Evolutionary conservation across 106 monocot species (phyloP), one percentile per base, ranked within the genome.

Genomic region (Dendrobium huoshanense): DNA sequence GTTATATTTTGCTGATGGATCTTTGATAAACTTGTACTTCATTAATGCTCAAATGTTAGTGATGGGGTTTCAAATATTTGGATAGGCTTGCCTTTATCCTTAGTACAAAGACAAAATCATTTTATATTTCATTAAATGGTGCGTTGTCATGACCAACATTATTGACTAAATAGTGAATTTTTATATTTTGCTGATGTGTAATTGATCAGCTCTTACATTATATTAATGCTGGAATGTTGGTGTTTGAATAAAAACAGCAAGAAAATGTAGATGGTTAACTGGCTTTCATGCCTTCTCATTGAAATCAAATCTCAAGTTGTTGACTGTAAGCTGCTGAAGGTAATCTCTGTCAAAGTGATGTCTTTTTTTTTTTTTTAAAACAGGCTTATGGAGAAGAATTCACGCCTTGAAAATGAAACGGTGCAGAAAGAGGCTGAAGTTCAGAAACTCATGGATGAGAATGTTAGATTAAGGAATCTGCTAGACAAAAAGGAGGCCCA

Each of bases 401-500:
- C 87, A 54, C 82, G 86, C 75, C 80, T 96, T 22, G 94, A 94
- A 80, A 88, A 68, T 77, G 96, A 94, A 75, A 96, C 92, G 55
- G 81, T 58, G 10, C 84, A 89, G 49, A 96, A 96, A 79, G 96
- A 96, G 78, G 86, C 87, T 40, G 96, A 96, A 81, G 88, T 91
- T 81, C 88, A 90, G 81, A 87, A 88, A 49, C 86, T 96, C 19
- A 81, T 96, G 83, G 88, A 90, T 33, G 94, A 96, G 75, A 96
- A 96, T 86, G 87, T 94, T 20, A 82, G 82, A 72, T 76, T 96
- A 77, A 87, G 86, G 77, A 85, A 88, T 55, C 77, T 86, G 64
- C 79, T 96, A 40, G 96, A 94, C 73, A 88, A 92, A 82, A 96
- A 96, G 77, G 96, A 96, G 59, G 89, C 94, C 9, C 90, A 96